phyloP scores from a whole-genome alignment of 805 yeast species.

The Nakazawaea ishiwadae region DNA sequence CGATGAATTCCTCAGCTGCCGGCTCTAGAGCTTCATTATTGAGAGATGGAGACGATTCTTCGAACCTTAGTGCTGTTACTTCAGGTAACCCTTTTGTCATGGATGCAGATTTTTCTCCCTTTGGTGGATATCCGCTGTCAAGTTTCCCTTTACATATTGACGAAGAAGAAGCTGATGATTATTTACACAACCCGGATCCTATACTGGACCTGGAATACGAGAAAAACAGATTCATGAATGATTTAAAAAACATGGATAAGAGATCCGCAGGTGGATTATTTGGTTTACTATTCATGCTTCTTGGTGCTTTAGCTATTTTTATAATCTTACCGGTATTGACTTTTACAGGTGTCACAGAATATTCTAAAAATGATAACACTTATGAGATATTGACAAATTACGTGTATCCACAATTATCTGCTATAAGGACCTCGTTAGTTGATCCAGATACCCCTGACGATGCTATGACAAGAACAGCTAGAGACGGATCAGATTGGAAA shows the following conservation, averaged over 20 bases:
- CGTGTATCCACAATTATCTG: slow-evolving; percentile 45
- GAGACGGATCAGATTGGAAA: slow-evolving; percentile 33
- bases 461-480: slow-evolving; percentile 35
- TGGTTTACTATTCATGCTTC: slow-evolving; percentile 53
- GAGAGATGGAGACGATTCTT: not conserved
- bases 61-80: not conserved
- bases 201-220: slow-evolving; percentile 86
- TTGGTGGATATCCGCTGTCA: slow-evolving; percentile 72
- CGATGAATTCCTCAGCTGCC: slow-evolving; percentile 37
- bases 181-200: slow-evolving; percentile 94
- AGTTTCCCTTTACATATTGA: slow-evolving; percentile 49
- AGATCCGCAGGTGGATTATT: slow-evolving; percentile 56
- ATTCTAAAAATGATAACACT: slow-evolving; percentile 16
- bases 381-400: slow-evolving; percentile 42
- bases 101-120: slow-evolving; percentile 75
- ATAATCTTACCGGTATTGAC: slow-evolving; percentile 81
- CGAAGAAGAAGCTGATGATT: slow-evolving; percentile 94
- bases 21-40: slow-evolving; percentile 27
- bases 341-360: slow-evolving; percentile 59
- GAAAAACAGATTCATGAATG: slow-evolving; percentile 59
- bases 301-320: slow-evolving; percentile 64
- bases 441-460: slow-evolving; percentile 57
- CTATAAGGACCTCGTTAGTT: slow-evolving; percentile 47
- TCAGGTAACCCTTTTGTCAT: slow-evolving; percentile 36
- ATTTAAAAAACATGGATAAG: slow-evolving; percentile 62